A percentile compares a stretch with the other conserved stretches of the same genome.
phyloP scores from a whole-genome alignment of 2,329 filamentous ascomycete genomes.

The Amesomyces nigricolor region DNA sequence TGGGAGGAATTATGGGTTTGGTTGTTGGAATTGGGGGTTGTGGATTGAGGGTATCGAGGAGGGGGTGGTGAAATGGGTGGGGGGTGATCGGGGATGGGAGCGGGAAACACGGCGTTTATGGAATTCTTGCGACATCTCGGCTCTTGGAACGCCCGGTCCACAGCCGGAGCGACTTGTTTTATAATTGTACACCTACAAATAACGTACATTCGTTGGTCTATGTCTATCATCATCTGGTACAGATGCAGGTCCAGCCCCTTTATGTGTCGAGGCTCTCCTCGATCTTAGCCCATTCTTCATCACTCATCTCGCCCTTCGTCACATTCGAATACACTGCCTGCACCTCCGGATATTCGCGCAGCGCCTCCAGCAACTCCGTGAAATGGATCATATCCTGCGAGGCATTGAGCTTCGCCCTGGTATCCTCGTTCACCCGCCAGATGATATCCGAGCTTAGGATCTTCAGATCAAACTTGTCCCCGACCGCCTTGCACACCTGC shows the following conservation, averaged over 20 bases:
- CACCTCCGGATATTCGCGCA: constrained; percentile 66
- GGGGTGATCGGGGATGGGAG: neutral
- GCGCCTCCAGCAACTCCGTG: constrained; percentile 49
- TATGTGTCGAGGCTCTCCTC: constrained; percentile 46
- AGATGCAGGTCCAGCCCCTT: constrained; percentile 14
- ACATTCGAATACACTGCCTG: constrained; percentile 75
- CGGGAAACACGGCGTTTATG: constrained; percentile 13
- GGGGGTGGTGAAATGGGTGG: neutral
- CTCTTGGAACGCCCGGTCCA: neutral
- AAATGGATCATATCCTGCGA: constrained; percentile 52
- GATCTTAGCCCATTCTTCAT: constrained; percentile 51
- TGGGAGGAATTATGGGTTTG: no score
- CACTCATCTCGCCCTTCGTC: constrained; percentile 43
- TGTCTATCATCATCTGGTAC: constrained; percentile 2
- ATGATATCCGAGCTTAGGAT: constrained; percentile 74
- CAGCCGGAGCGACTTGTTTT: neutral
- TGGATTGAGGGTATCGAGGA: neutral
- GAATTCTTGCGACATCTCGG: constrained; percentile 2
- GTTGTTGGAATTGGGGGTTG: neutral
- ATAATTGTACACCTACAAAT: constrained; percentile 31
- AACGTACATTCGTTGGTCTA: neutral
- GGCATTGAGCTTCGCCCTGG: constrained; percentile 58
- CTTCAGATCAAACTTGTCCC: constrained; percentile 57
- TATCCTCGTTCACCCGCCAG: constrained; percentile 79
- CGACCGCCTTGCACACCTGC: constrained; percentile 58